Evolutionary conservation across 2,329 filamentous ascomycete species (phyloP), one percentile per base, ranked within the genome.

Genomic region (Pyricularia sp.): DNA sequence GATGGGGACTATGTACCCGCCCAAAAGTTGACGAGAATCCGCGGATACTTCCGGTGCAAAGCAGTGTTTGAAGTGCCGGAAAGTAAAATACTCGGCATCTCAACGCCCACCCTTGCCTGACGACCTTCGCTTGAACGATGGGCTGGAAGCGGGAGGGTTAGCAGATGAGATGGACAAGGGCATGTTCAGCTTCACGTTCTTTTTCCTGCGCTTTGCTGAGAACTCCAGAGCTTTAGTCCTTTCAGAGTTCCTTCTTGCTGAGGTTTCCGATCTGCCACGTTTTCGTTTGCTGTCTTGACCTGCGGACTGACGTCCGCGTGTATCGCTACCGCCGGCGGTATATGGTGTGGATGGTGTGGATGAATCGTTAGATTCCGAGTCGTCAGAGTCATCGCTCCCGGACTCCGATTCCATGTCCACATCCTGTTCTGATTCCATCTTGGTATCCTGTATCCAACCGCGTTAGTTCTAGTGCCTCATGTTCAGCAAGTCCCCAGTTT

Each of bases 121-220:
- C n/a, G 17, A n/a, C 20, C 42, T 55, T 55, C 42, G 42, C 20
- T 55, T 55, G 9, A 20, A 55, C 42, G 42, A 55, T n/a, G 42
- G 42, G 20, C 42, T 55, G 42, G 5, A 20, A 55, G 42, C 42
- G 42, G 42, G 20, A 55, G 42, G 42, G 20, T 55, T 58, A 14
- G 66, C 66, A 23, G 73, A 81, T 70, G 89, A 91, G 65, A 92
- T 86, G 1, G 87, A 89, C 4, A 82, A 84, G 69, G 89, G 76
- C 28, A 82, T 82, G 11, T 90, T 90, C 69, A 92, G 78, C 70
- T 89, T 89, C 67, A 92, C 82, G 69, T 90, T 86, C 76, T 89
- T 90, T 76, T 88, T 88, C 73, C 86, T 84, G 64, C 88, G 81
- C 75, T 85, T 84, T 61, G 87, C 85, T 9, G 86, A 84, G 23